Percentiles rank a stretch among this genome's conserved stretches.
Conservation (phyloP, 2,329 filamentous ascomycete genomes). For the Bretziella fagacearum region DNA sequence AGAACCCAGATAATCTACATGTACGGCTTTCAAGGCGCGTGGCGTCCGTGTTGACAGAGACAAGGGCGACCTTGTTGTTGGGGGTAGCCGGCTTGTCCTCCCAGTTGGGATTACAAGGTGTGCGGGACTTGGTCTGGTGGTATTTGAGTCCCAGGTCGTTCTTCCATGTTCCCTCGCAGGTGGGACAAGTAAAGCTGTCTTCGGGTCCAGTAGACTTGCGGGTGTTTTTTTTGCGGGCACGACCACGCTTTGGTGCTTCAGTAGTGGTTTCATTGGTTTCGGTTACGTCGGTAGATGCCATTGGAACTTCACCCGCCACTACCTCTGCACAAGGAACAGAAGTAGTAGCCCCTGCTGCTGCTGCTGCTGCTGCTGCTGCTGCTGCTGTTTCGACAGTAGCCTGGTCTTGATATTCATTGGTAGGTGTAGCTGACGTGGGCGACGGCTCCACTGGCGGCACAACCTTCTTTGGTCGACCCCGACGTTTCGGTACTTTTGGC, state of each 20-base stretch:
- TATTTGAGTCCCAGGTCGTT: conserved; percentile 42
- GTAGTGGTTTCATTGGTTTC: no score
- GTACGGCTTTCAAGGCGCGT: background rate
- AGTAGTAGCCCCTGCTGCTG: no score
- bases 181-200: conserved; percentile 31
- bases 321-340: no score
- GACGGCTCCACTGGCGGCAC: background rate
- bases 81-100: conserved; percentile 12
- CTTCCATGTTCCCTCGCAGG: conserved; percentile 38
- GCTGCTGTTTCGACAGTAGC: no score
- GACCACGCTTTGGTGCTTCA: no score
- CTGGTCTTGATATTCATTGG: background rate
- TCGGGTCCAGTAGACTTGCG: background rate
- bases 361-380: no score
- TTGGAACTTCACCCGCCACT: no score
- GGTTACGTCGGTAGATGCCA: no score
- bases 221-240: background rate
- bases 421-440: background rate
- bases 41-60: background rate
- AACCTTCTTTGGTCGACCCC: background rate
- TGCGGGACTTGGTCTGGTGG: conserved; percentile 37
- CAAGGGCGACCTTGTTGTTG: conserved; percentile 8
- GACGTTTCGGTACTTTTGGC: no score
- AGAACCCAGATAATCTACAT: background rate
- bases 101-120: conserved; percentile 34